Conservation (phyloP, 2,329 filamentous ascomycete species). For the Pseudocercospora eumusae region DNA sequence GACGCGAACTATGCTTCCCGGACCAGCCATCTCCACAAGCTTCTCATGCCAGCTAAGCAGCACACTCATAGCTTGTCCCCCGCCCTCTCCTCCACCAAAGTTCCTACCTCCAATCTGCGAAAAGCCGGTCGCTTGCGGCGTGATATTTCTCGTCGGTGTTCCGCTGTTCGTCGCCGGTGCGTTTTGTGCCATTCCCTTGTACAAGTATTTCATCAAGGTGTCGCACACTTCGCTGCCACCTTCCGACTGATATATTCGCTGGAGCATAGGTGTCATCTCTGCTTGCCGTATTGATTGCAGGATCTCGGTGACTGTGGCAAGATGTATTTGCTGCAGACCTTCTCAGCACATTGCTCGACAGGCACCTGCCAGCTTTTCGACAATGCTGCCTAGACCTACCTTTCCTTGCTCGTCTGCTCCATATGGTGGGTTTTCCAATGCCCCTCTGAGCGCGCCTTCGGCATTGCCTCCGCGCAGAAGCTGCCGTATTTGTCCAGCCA, state of each 20-base stretch:
- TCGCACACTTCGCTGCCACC: constrained; percentile 85
- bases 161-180: constrained; percentile 33
- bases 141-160: constrained; percentile 45
- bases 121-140: constrained; percentile 84
- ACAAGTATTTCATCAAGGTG: constrained; percentile 97
- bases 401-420: constrained; percentile 57
- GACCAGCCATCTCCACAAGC: constrained; percentile 86
- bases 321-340: constrained; percentile 69
- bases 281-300: constrained; percentile 93
- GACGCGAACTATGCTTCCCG: constrained; percentile 83
- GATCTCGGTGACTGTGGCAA: constrained; percentile 87
- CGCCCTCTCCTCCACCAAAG: constrained; percentile 61
- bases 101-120: constrained; percentile 64
- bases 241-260: constrained; percentile 73
- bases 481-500: constrained; percentile 81
- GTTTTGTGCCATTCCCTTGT: constrained; percentile 74
- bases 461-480: constrained; percentile 81
- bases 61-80: constrained; percentile 91
- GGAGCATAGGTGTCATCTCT: constrained; percentile 88
- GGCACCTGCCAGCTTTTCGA: not conserved
- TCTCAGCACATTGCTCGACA: constrained; percentile 5
- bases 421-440: constrained; percentile 81
- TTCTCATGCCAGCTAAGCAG: constrained; percentile 98
- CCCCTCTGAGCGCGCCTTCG: constrained; percentile 81
- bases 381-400: constrained; percentile 42